Evolutionary conservation across 805 yeast genomes (phyloP), one percentile per base, ranked within the genome.

Genomic region (Teunomyces barrocoloradensis): DNA sequence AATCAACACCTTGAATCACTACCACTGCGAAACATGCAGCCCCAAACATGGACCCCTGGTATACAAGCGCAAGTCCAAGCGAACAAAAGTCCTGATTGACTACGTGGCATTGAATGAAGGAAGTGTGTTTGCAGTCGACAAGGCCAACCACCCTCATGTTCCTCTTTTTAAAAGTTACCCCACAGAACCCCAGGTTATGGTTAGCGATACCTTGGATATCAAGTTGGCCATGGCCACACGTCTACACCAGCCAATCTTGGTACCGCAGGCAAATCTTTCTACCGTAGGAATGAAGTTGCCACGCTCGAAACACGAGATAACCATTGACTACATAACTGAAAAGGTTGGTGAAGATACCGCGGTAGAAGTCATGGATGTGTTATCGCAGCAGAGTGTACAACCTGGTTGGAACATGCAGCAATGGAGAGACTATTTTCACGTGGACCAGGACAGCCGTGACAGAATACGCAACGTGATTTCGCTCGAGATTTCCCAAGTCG

Each of bases 321-420:
- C 81, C 6, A 82, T 88, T 5, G 73, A 77, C 38, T 69, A 79
- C 49, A 75, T 88, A 0, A 70, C 85, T 0, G 75, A 76, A 4
- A 59, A 73, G 10, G 75, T 89, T 23, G 96, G 96, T 0, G 77
- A 66, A 4, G 85, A 82, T 33, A 66, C 68, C 3, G 77, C 76
- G 0, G 77, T 90, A 1, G 95, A 88, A 46, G 96, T 90, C 1
- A 88, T 90, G 92, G 96, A 90, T 61, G 96, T 89, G 3, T 73
- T 86, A 18, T 84, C 95, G 0, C 97, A 90, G 57, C 84, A 85
- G 46, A 77, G 81, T 33, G 73, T 71, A 23, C 59, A 72, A 10
- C 81, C 84, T 0, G 75, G 77, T 10, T 89, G 96, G 96, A 74
- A 77, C 15, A 64, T 89, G 70, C 76, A 76, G 1, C 74, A 71